Conservation (phyloP, 2,329 filamentous ascomycete species). For the Dothistroma pini region DNA sequence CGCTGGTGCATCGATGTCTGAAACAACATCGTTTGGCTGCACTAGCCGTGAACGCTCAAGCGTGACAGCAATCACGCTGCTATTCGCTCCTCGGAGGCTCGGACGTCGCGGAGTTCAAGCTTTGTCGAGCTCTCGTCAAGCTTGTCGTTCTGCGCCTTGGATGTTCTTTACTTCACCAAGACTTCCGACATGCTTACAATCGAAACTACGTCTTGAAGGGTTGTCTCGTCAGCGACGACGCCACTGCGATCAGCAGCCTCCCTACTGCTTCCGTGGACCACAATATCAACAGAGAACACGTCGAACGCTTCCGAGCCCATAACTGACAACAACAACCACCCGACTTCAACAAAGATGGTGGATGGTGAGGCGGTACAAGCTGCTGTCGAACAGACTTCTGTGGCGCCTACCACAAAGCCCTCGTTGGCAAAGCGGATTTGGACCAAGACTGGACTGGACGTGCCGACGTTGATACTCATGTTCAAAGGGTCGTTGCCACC, state of each 20-base stretch:
- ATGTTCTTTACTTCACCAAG: not conserved
- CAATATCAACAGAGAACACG: not conserved
- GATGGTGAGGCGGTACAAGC: not conserved
- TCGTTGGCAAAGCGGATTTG: constrained; percentile 29
- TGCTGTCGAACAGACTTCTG: not conserved
- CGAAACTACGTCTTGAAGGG: no score
- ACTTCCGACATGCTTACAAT: no score
- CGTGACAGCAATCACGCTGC: not conserved
- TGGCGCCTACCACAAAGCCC: constrained; percentile 12
- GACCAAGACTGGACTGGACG: constrained; percentile 32
- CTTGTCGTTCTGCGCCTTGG: not conserved
- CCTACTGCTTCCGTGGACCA: no score
- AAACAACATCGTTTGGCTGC: not conserved
- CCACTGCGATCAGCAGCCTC: no score
- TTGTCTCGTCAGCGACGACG: no score
- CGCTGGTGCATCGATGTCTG: not conserved
- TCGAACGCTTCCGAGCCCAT: not conserved
- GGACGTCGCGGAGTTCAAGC: not conserved
- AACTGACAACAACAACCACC: not conserved
- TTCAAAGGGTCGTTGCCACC: constrained; percentile 36
- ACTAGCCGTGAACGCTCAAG: not conserved
- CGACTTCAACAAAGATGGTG: not conserved
- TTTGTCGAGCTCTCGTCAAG: not conserved
- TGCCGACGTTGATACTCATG: constrained; percentile 32
- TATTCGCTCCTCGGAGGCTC: not conserved